A percentile compares a stretch with the other conserved stretches of the same genome.
Evolutionary conservation across 768 basidiomycete genomes (phyloP).

Genomic region (Sarcodon sp.): DNA sequence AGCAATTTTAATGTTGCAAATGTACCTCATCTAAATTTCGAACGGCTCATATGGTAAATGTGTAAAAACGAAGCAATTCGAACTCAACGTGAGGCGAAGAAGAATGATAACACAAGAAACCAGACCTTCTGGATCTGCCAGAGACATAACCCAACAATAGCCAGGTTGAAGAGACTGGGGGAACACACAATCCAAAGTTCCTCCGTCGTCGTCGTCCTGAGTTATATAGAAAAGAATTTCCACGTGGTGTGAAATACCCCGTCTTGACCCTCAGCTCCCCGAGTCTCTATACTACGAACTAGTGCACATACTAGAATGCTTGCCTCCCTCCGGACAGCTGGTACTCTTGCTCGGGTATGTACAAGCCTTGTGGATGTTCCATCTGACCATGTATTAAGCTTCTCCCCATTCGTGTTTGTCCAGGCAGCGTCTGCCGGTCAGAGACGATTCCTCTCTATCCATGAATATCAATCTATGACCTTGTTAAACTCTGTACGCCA

Average conservation of each 20-base stretch:
- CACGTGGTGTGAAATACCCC: not conserved
- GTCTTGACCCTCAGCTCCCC: not conserved
- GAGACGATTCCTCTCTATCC: constrained; percentile 89
- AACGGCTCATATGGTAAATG: constrained; percentile 29
- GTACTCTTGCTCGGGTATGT: constrained; percentile 51
- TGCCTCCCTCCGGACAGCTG: constrained; percentile 50
- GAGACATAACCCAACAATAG: constrained; percentile 31
- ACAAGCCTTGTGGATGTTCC: too few species aligned
- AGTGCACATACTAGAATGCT: constrained; percentile 35
- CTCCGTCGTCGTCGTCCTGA: constrained; percentile 80
- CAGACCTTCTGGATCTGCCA: constrained; percentile 20
- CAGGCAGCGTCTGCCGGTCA: constrained; percentile 68
- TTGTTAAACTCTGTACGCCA: constrained; percentile 78
- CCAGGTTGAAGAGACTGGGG: constrained; percentile 65
- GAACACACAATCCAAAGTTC: constrained; percentile 19
- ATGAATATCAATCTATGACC: constrained; percentile 96
- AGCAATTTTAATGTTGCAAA: constrained; percentile 8
- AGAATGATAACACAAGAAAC: constrained; percentile 20
- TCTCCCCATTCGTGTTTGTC: not conserved
- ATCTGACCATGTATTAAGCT: too few species aligned
- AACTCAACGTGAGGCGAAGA: constrained; percentile 65
- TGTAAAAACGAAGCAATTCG: constrained; percentile 34
- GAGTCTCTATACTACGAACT: constrained; percentile 10
- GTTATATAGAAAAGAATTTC: constrained; percentile 10
- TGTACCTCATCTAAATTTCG: constrained; percentile 81